Conservation (phyloP, 495 filamentous ascomycete genomes). For the Xylaria nigripes region DNA sequence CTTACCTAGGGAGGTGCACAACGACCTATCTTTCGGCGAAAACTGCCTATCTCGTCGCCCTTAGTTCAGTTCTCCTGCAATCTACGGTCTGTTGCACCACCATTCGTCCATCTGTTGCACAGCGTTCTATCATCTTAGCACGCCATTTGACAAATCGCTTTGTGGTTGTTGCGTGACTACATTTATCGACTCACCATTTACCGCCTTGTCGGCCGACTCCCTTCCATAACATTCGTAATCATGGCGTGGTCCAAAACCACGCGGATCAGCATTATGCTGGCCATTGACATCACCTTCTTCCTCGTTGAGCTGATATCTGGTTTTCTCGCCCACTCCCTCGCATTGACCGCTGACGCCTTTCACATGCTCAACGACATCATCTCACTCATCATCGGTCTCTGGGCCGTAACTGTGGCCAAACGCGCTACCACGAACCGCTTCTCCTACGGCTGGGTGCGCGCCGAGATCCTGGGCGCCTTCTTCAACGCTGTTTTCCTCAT, state of each 20-base stretch:
- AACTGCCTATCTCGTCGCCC: too few relatives aligned
- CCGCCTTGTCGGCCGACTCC: too few relatives aligned
- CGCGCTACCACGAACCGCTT: slow-evolving; percentile 77
- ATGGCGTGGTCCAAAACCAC: slow-evolving; percentile 93
- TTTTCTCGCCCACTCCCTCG: slow-evolving; percentile 79
- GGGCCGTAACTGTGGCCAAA: slow-evolving; percentile 84
- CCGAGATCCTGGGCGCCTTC: slow-evolving; percentile 92
- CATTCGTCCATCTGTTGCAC: background rate
- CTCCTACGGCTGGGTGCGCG: slow-evolving; percentile 96
- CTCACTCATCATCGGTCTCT: slow-evolving; percentile 82
- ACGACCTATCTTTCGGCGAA: too few relatives aligned
- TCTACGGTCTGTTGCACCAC: background rate
- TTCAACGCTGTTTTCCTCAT: slow-evolving; percentile 97
- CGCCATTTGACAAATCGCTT: background rate
- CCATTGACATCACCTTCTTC: slow-evolving; percentile 84
- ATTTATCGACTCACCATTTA: background rate
- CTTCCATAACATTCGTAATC: background rate
- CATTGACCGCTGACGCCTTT: slow-evolving; percentile 92
- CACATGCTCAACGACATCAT: slow-evolving; percentile 99
- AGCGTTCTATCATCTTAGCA: background rate
- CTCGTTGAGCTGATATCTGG: slow-evolving; percentile 79
- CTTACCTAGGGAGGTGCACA: too few relatives aligned
- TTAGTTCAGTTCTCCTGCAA: too few relatives aligned
- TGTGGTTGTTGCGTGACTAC: background rate
- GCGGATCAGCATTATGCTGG: slow-evolving; percentile 86